Evolutionary conservation across 768 basidiomycete species (phyloP), one percentile per base, ranked within the genome.

Genomic region (Pisolithus albus): DNA sequence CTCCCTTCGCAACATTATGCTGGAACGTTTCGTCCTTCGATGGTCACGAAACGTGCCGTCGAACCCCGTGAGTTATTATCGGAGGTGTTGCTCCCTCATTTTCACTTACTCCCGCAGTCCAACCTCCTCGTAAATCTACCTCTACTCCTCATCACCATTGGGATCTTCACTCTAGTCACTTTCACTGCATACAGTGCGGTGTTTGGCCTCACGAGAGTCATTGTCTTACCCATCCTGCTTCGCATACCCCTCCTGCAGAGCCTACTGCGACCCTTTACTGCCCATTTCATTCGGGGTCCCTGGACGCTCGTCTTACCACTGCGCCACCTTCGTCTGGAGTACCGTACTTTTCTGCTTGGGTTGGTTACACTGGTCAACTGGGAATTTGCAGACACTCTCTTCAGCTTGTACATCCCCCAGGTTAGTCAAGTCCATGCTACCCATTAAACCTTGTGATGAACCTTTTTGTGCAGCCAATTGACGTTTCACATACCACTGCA

Each of bases 311-410:
- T 69, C 5, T 72, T 87, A 15, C 77, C 79, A 0, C 60, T 79
- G 36, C 63, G 62, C 16, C 73, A 83, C 57, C 52, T 73, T 36
- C 54, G 70, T 2, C 67, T 84, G 6, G 60, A 83, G 19, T 59
- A 64, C 16, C 72, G 78, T 18, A 71, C 77, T 1, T 82, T 77
- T 68, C 69, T 69, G 15, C 60, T 88, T 6, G 79, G 74, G 1
- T 58, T 79, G 30, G 71, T 72, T 7, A 87, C 80, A 2, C 57
- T 80, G 3, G 65, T 72, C 7, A 71, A 71, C 13, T 88, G 87
- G 88, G 86, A 88, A 61, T 71, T 77, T 7, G 67, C 82, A 0
- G 81, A 82, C 37, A 69, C 66, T 0, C 54, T 86, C 5, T 88
- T 89, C 53, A 82, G 85, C 19, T 65, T 70, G 8, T 75, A 75